phyloP scores from a whole-genome alignment of 2,329 filamentous ascomycete species.

The Cytospora piceae region DNA sequence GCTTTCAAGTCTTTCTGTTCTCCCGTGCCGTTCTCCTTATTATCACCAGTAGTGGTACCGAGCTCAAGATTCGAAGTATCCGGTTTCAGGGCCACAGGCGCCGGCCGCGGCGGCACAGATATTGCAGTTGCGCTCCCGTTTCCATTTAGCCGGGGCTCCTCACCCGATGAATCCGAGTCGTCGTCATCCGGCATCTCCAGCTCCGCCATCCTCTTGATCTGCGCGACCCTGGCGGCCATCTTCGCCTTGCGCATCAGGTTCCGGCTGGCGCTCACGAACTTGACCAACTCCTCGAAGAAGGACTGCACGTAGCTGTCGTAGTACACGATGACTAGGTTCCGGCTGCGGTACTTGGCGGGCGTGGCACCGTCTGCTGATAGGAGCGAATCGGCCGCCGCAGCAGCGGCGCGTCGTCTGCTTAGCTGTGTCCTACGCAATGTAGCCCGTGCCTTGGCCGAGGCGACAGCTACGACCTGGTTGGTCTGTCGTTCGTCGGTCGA shows the following conservation, averaged over 20 bases:
- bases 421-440: conserved; percentile 55
- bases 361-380: conserved; percentile 52
- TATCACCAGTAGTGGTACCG: neutral
- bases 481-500: conserved; percentile 46
- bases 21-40: conserved; percentile 1
- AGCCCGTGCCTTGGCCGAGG: conserved; percentile 51
- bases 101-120: conserved; percentile 8
- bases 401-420: conserved; percentile 32
- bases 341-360: conserved; percentile 64
- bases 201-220: conserved; percentile 64
- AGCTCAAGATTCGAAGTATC: neutral
- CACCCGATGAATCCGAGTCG: conserved; percentile 43
- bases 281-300: conserved; percentile 80
- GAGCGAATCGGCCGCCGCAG: conserved; percentile 49
- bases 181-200: conserved; percentile 59
- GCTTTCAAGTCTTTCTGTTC: conserved; percentile 28
- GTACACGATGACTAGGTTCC: conserved; percentile 83
- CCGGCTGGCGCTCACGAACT: conserved; percentile 76
- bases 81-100: neutral
- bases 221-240: conserved; percentile 76
- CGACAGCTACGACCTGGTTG: conserved; percentile 50
- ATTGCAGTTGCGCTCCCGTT: conserved; percentile 27
- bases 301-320: conserved; percentile 88
- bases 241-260: conserved; percentile 88
- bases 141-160: conserved; percentile 32